These are phyloP conservation scores for Neopestalotiopsis rosae DNA, from an alignment of 2,329 filamentous ascomycete genomes.

Conservation along the genomic window DNA sequence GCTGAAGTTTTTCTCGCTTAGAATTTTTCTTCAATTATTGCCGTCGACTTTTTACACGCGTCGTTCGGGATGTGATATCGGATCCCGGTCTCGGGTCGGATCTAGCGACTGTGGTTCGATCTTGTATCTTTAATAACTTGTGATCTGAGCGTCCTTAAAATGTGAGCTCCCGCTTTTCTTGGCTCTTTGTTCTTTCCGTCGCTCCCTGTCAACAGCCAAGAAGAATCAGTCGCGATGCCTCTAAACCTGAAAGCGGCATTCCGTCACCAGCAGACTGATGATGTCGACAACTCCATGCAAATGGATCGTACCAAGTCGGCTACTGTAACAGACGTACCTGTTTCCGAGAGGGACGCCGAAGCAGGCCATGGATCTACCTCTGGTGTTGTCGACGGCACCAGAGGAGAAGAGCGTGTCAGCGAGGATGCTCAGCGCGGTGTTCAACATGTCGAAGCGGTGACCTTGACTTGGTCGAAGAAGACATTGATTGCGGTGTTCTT, in stretches of 20 bases:
- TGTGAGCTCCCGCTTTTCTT: not conserved
- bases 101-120: not conserved
- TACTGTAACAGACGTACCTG: not conserved
- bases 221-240: not conserved
- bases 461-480: slow-evolving; percentile 44
- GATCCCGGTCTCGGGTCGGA: not conserved
- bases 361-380: not conserved
- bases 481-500: slow-evolving; percentile 44
- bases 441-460: slow-evolving; percentile 48
- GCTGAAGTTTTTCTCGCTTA: not conserved
- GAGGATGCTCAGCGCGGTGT: slow-evolving; percentile 39
- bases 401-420: not conserved
- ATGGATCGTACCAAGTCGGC: slow-evolving; percentile 4
- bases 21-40: not conserved
- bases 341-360: not conserved
- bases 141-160: not conserved
- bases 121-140: not conserved
- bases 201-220: not conserved
- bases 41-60: not conserved
- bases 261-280: not conserved
- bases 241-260: not conserved
- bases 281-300: not conserved
- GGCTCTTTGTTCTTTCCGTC: not conserved
- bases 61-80: not conserved
- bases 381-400: not conserved